phyloP scores from a whole-genome alignment of 176 grass and related monocot genomes.

The Metroxylon sagu region DNA sequence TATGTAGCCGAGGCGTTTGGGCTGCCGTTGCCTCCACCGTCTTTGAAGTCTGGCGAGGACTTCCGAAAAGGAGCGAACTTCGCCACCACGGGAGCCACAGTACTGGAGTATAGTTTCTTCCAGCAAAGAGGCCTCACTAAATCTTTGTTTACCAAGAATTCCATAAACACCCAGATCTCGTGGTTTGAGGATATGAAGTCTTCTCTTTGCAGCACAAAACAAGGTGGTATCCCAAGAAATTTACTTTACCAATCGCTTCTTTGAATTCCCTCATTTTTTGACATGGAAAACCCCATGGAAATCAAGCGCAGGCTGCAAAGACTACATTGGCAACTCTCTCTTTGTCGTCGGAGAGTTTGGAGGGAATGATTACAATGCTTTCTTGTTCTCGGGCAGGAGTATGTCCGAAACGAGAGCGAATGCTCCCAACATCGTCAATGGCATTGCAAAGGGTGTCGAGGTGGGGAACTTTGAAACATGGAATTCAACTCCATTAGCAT shows the following conservation, averaged over 20 bases:
- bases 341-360: conserved; percentile 91
- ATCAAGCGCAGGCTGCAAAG: conserved; percentile 33
- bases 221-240: conserved; percentile 20
- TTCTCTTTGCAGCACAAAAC: conserved; percentile 32
- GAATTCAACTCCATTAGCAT: too few relatives aligned
- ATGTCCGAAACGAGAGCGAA: conserved; percentile 40
- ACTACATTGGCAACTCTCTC: conserved; percentile 45
- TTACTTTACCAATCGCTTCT: too few relatives aligned
- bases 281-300: too few relatives aligned
- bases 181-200: conserved; percentile 67
- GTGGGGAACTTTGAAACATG: conserved; percentile 4
- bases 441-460: conserved; percentile 39
- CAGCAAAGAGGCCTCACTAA: conserved; percentile 47
- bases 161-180: conserved; percentile 50
- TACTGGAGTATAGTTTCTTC: conserved; percentile 64
- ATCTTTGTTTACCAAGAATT: conserved; percentile 53
- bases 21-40: conserved; percentile 48
- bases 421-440: conserved; percentile 42
- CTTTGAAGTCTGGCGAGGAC: conserved; percentile 42
- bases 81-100: conserved; percentile 64
- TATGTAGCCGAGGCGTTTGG: conserved; percentile 58
- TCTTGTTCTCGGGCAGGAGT: conserved; percentile 45
- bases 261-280: too few relatives aligned
- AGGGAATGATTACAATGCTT: conserved; percentile 79
- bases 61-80: conserved; percentile 86